Evolutionary conservation across 176 grass and related monocot species (phyloP), one percentile per base, ranked within the genome.

Genomic region (Echinochloa phyllopogon): DNA sequence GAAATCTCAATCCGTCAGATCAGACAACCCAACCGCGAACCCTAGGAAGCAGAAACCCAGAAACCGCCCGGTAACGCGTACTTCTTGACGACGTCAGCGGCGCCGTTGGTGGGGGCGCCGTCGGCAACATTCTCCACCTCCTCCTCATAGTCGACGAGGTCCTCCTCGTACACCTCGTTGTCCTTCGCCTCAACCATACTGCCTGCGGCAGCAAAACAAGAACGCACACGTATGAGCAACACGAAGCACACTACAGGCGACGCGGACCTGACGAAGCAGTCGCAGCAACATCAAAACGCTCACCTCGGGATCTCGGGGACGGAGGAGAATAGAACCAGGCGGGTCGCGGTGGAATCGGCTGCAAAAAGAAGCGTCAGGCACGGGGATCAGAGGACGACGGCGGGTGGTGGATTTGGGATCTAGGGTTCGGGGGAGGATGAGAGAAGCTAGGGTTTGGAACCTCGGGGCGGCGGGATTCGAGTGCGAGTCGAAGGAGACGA

Each of bases 91-190:
- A 69, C 91, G 25, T 96, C 91, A 8, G 93, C 77, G 27, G 91
- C 56, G 69, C 58, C 92, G 69, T 99, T 94, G 29, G 85, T 51
- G 10, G 91, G 53, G 86, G 94, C 95, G 63, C 92, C 94, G 8
- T 96, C 96, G 5, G 49, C 25, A 16, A 51, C 71, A 36, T 74
- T 74, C 25, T 74, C 71, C 45, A 73, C 70, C 24, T 99, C 96
- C 67, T 99, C 96, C 38, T 99, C 96, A 76, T 99, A 99, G 90
- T 96, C 96, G 33, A 99, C 88, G 33, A 99, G 96, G 82, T 99
- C 96, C 90, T 99, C 96, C 87, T 99, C 96, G 72, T 99, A 99
- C 18, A 88, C 87, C 49, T 99, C 94, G 86, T 91, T 89, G 24
- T 99, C 91, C 88, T 90, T 99, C 44, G 85, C 86, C 68, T 99